Base-by-base conservation (phyloP, 2,329 filamentous ascomycete genomes). In the Aspergillus eucalypticola region DNA sequence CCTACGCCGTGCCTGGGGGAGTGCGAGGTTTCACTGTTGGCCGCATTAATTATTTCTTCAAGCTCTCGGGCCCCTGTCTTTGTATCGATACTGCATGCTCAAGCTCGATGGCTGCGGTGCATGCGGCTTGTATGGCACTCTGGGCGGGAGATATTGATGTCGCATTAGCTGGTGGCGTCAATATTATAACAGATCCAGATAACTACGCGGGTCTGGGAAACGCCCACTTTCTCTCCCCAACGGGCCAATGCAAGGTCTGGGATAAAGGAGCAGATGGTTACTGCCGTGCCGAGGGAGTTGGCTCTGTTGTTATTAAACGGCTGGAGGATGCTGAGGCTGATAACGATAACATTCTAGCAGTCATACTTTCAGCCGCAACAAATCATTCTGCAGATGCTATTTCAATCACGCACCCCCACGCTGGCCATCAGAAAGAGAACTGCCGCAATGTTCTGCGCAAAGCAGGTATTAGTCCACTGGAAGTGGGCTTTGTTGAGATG, bases 91-190 rank as follows among this genome's bases (percentile, higher is more conserved):
- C 89, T 11, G 90, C 90, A 4, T 92, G 90, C 71, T 91, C 89
- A 27, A 6, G 5, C 25, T 27, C 25, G 7, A 27, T 27, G 5
- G 7, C 25, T 27, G 25, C 25, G 25, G 7, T 5, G 7, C 7
- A 27, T 5, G 7, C 25, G 5, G 85, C 86, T 13, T 93, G 90
- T 76, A 88, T 86, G 4, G 85, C 90, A 0, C 79, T 92, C 6
- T 89, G 88, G 84, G 84, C 85, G 6, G 86, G 87, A 50, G 91
- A 95, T 65, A 90, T 87, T 61, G 91, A 95, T 71, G 93, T 88
- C 6, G 91, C 90, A 1, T 86, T 92, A 38, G 89, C 90, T 2
- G 91, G 91, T 60, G 91, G 91, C 62, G 78, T 90, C n/a, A 92
- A 90, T 57, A 54, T 74, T 10, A 82, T 92, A 76, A 92, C 90